Conservation (phyloP, 164 flowering plant genomes). For the Saururus chinensis region DNA sequence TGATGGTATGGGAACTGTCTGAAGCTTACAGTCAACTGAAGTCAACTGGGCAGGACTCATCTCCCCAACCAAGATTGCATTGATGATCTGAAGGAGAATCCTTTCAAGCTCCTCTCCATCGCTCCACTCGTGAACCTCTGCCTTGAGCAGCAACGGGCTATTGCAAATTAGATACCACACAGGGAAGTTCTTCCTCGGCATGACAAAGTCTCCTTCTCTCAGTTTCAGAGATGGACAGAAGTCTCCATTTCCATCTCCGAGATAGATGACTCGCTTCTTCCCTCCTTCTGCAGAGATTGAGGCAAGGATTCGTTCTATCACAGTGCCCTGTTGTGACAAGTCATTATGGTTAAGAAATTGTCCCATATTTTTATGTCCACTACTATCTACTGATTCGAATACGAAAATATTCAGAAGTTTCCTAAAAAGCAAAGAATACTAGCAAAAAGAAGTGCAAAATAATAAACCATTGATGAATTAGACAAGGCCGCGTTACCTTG, state of each 20-base stretch:
- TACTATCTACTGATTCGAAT: background rate
- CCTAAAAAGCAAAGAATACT: too few species aligned
- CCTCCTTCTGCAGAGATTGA: slow-evolving; percentile 13
- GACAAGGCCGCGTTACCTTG: slow-evolving; percentile 15
- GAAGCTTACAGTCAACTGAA: slow-evolving; percentile 12
- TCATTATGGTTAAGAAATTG: too few species aligned
- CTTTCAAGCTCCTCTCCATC: slow-evolving; percentile 51
- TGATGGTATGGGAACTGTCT: slow-evolving; percentile 6
- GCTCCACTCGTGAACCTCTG: slow-evolving; percentile 65
- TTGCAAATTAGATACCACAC: slow-evolving; percentile 37
- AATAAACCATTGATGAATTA: background rate
- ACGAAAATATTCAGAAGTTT: background rate
- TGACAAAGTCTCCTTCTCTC: slow-evolving; percentile 43
- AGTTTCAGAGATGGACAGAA: slow-evolving; percentile 71
- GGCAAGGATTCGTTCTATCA: slow-evolving; percentile 37
- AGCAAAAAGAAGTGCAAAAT: background rate
- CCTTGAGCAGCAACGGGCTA: slow-evolving; percentile 35
- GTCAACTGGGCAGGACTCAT: slow-evolving; percentile 1
- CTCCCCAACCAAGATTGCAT: background rate
- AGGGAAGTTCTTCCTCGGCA: slow-evolving; percentile 75
- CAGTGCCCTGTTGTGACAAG: slow-evolving; percentile 37
- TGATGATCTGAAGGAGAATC: slow-evolving; percentile 32
- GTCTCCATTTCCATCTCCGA: slow-evolving; percentile 81
- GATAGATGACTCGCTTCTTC: slow-evolving; percentile 38
- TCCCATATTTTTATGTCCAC: too few species aligned